Percentiles rank a stretch among this genome's conserved stretches.
Conservation (phyloP, 768 basidiomycete species). For the Cyclocybe cylindracea region DNA sequence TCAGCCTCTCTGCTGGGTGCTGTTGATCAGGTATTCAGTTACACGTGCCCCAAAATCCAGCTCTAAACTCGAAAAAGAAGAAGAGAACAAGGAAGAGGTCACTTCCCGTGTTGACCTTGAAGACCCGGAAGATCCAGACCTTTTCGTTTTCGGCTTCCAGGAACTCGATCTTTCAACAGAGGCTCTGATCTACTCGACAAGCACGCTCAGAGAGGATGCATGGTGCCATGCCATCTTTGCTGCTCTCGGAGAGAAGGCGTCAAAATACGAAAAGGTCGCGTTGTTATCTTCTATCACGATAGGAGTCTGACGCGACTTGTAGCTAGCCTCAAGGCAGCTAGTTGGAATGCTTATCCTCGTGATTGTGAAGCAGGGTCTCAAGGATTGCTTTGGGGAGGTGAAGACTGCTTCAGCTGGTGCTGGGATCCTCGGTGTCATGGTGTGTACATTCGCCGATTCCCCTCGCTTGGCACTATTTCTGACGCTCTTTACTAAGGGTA, state of each 20-base stretch:
- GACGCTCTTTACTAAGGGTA: slow-evolving; percentile 51
- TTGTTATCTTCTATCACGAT: not conserved
- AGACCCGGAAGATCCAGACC: slow-evolving; percentile 51
- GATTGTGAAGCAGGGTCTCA: slow-evolving; percentile 57
- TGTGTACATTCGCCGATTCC: slow-evolving; percentile 23
- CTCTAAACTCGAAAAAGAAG: not conserved
- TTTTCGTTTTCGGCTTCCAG: slow-evolving; percentile 79
- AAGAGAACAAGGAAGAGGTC: not conserved
- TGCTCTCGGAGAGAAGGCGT: slow-evolving; percentile 66
- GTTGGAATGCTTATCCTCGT: slow-evolving; percentile 82
- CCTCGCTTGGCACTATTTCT: not conserved
- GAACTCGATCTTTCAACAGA: slow-evolving; percentile 80
- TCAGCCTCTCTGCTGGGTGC: not conserved
- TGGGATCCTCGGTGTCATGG: slow-evolving; percentile 81
- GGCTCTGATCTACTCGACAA: slow-evolving; percentile 71
- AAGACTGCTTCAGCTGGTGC: slow-evolving; percentile 57
- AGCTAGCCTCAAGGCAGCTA: slow-evolving; percentile 78
- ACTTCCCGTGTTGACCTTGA: slow-evolving; percentile 23
- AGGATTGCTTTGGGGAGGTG: slow-evolving; percentile 53
- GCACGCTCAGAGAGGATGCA: slow-evolving; percentile 63
- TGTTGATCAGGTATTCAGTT: not conserved
- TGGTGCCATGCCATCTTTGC: slow-evolving; percentile 72
- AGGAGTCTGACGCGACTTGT: not conserved
- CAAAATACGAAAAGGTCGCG: slow-evolving; percentile 65
- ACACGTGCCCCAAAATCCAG: slow-evolving; percentile 1